Evolutionary conservation across 306 rosid genomes (phyloP), one percentile per base, ranked within the genome.

Genomic region (Trifolium repens): DNA sequence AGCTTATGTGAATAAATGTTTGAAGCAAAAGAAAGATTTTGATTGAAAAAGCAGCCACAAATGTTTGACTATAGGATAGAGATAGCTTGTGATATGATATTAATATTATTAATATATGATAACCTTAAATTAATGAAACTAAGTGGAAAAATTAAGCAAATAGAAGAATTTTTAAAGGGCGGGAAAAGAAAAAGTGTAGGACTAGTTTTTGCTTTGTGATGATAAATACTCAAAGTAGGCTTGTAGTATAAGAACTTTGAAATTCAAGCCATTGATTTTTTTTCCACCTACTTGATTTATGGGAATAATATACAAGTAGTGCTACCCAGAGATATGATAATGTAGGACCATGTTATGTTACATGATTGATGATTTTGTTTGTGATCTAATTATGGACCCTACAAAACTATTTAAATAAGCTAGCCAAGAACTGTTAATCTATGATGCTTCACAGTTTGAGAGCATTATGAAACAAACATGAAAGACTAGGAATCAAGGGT

Each of bases 11-110:
- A 30, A 43, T 52, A 77, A 79, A 77, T 60, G 26, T 49, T 9
- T 19, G 81, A 30, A 69, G 79, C 64, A 54, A 61, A 72, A 59
- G 73, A 79, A 79, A 76, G 86, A 77, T 59, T 71, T 72, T 60
- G 76, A 79, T 55, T 70, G 71, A 16, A 89, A 87, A 88, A 75
- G 83, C 67, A 81, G 55, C 81, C 82, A 69, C 73, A 82, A 76
- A 85, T 84, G 70, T 85, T 88, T 88, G 93, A 89, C 93, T 78
- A 86, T 39, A 58, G 74, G 50, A 11, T 58, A 24, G 81, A 37
- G 55, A 35, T 9, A 47, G 72, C 8, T 72, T 44, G 39, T 53
- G 55, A 60, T 27, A 27, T 27, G 30, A 22, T 46, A 40, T 44
- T 66, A 57, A 81, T 76, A 59, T 37, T 53, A 30, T 30, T 30